phyloP scores from a whole-genome alignment of 2,329 filamentous ascomycete genomes.

The Cytospora schulzeri region DNA sequence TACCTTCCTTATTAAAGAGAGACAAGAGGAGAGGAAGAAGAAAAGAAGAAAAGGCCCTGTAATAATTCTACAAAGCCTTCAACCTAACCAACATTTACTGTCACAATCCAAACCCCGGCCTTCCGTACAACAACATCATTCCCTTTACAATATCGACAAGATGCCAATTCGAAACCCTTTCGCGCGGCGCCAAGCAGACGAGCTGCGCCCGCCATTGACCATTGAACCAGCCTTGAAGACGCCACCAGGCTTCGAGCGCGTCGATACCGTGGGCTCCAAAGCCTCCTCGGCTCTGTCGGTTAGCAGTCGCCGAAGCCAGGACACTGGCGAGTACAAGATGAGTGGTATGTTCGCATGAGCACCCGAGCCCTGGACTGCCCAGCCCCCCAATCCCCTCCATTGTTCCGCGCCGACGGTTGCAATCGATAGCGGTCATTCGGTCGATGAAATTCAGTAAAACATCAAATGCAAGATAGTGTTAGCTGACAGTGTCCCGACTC shows the following conservation, averaged over 20 bases:
- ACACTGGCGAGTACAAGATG: constrained; percentile 77
- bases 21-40: neutral
- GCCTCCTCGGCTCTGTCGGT: constrained; percentile 63
- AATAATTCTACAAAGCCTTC: neutral
- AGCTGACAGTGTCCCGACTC: constrained; percentile 1
- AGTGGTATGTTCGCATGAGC: constrained; percentile 60
- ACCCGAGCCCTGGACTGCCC: constrained; percentile 4
- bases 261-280: constrained; percentile 64
- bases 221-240: constrained; percentile 43
- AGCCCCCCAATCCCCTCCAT: constrained; percentile 1
- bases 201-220: constrained; percentile 45
- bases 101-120: constrained; percentile 15
- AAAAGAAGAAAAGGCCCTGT: neutral
- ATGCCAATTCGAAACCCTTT: constrained; percentile 79
- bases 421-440: constrained; percentile 11
- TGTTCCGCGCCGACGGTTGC: constrained; percentile 18
- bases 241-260: constrained; percentile 57
- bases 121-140: neutral
- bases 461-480: neutral
- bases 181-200: constrained; percentile 57
- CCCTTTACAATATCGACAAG: constrained; percentile 30
- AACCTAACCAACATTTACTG: neutral
- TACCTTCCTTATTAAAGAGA: too few species aligned
- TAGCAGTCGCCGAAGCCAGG: constrained; percentile 57
- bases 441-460: neutral